Conservation (phyloP, 768 basidiomycete species). For the Mycena vitilis region DNA sequence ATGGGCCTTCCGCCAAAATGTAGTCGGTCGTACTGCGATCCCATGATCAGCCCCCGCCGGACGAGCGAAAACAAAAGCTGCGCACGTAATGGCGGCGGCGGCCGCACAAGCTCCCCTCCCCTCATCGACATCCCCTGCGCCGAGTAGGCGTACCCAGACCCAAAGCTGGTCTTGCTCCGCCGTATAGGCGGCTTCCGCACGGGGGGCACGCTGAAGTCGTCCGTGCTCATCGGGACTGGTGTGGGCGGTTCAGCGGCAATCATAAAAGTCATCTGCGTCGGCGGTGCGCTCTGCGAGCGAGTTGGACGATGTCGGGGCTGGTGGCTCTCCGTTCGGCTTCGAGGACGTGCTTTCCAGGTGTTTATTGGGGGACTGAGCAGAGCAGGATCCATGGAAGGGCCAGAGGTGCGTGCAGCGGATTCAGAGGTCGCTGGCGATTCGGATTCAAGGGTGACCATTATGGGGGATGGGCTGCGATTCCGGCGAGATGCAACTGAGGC, state of each 20-base stretch:
- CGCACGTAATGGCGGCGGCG: conserved; percentile 76
- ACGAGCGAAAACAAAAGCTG: background rate
- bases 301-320: conserved; percentile 54
- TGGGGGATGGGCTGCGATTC: conserved; percentile 34
- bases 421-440: conserved; percentile 21
- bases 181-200: conserved; percentile 36
- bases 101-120: conserved; percentile 64
- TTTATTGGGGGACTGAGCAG: conserved; percentile 62
- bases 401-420: conserved; percentile 38
- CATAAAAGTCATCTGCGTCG: conserved; percentile 33
- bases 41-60: conserved; percentile 8
- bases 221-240: conserved; percentile 42
- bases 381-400: conserved; percentile 43
- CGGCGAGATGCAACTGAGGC: conserved; percentile 36
- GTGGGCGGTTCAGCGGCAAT: conserved; percentile 4
- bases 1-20: conserved; percentile 82
- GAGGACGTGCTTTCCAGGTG: conserved; percentile 55
- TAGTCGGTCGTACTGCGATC: conserved; percentile 76
- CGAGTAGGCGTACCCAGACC: conserved; percentile 27
- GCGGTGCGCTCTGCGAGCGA: conserved; percentile 61
- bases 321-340: conserved; percentile 23
- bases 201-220: conserved; percentile 30
- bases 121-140: conserved; percentile 41
- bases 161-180: conserved; percentile 47
- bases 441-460: conserved; percentile 58